phyloP scores from a whole-genome alignment of 1,139 yeast genomes.

The Spencermartinsiella ligniputridi region DNA sequence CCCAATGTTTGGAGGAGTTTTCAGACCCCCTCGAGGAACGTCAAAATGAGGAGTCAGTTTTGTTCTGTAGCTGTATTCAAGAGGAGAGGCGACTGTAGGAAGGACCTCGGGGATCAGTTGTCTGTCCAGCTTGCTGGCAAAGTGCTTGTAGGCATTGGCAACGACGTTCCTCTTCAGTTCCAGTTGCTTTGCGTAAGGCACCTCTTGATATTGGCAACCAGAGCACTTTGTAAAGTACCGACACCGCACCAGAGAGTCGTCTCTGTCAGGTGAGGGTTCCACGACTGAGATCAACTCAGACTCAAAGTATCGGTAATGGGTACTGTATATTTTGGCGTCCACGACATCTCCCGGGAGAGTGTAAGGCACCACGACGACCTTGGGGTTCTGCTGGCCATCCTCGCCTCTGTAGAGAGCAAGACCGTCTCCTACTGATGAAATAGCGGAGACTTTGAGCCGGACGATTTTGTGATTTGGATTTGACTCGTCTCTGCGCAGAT shows the following conservation, averaged over 20 bases:
- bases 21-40: slow-evolving; percentile 52
- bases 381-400: slow-evolving; percentile 13
- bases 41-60: slow-evolving; percentile 95
- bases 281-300: slow-evolving; percentile 62
- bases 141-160: slow-evolving; percentile 72
- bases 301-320: slow-evolving; percentile 72
- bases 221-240: slow-evolving; percentile 76
- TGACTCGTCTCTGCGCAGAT: slow-evolving; percentile 48
- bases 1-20: slow-evolving; percentile 68
- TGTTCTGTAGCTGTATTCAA: slow-evolving; percentile 73
- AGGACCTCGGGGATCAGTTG: slow-evolving; percentile 54
- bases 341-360: slow-evolving; percentile 83
- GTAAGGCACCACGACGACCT: slow-evolving; percentile 69
- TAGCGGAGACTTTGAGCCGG: slow-evolving; percentile 52
- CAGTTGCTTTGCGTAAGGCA: slow-evolving; percentile 69
- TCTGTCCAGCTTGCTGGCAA: slow-evolving; percentile 49
- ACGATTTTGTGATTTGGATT: slow-evolving; percentile 57
- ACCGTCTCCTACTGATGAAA: slow-evolving; percentile 68
- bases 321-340: slow-evolving; percentile 64
- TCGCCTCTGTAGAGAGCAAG: slow-evolving; percentile 29
- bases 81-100: slow-evolving; percentile 75
- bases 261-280: slow-evolving; percentile 42
- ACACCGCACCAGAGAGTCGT: slow-evolving; percentile 59
- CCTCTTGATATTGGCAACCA: slow-evolving; percentile 90
- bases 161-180: slow-evolving; percentile 69